A percentile compares a stretch with the other conserved stretches of the same genome.
Conservation (phyloP, 345 rosid species). For the Combretum micranthum region DNA sequence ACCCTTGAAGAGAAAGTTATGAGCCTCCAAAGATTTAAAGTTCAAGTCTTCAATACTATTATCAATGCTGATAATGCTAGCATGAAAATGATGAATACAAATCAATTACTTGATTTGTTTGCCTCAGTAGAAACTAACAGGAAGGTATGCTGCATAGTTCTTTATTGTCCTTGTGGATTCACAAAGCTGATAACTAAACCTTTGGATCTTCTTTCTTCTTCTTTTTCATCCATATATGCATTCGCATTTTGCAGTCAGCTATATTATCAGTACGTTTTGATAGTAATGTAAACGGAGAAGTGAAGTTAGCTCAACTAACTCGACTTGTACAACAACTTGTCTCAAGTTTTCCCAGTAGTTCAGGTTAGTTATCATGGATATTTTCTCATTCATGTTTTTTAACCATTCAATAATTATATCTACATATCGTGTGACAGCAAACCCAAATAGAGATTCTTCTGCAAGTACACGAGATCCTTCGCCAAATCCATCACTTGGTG, state of each 20-base stretch:
- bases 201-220: neutral
- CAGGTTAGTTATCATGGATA: too few relatives aligned
- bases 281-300: conserved; percentile 44
- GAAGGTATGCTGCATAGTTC: conserved; percentile 39
- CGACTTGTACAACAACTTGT: too few relatives aligned
- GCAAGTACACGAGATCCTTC: too few relatives aligned
- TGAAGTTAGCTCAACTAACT: conserved; percentile 34
- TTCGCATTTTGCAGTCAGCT: conserved; percentile 43
- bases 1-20: conserved; percentile 95
- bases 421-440: too few relatives aligned
- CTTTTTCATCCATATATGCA: neutral
- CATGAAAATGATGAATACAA: conserved; percentile 94
- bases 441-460: too few relatives aligned
- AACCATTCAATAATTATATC: too few relatives aligned
- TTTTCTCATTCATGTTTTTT: too few relatives aligned
- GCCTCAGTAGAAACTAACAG: conserved; percentile 65
- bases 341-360: too few relatives aligned
- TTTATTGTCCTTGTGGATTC: neutral
- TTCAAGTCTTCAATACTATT: conserved; percentile 87
- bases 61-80: conserved; percentile 96
- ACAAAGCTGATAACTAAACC: neutral
- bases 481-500: too few relatives aligned
- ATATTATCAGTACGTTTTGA: conserved; percentile 38
- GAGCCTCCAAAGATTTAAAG: conserved; percentile 93
- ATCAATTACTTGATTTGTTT: conserved; percentile 93